These are phyloP conservation scores for Yamadazyma diospyri DNA, from an alignment of 1,139 yeast genomes.

Conservation along the genomic window DNA sequence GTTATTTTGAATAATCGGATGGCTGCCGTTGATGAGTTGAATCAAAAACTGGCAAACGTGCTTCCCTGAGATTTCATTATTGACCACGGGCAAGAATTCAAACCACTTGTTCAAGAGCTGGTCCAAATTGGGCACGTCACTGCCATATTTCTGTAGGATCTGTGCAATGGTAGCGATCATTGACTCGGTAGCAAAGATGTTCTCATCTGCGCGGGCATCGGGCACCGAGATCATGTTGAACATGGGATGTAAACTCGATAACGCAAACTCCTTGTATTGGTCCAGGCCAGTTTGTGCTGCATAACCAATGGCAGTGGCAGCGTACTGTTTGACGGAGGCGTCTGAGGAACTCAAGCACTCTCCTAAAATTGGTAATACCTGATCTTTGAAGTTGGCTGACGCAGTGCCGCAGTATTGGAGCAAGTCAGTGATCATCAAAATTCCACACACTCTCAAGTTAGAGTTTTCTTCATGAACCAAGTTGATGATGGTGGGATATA, in stretches of 20 bases:
- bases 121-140: conserved; percentile 58
- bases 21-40: conserved; percentile 68
- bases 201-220: conserved; percentile 85
- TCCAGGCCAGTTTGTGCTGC: conserved; percentile 81
- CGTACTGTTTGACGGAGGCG: conserved; percentile 81
- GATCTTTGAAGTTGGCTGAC: conserved; percentile 56
- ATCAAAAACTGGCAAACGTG: conserved; percentile 75
- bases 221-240: conserved; percentile 73
- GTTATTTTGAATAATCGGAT: conserved; percentile 54
- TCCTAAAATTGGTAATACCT: conserved; percentile 60
- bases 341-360: conserved; percentile 65
- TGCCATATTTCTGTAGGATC: conserved; percentile 57
- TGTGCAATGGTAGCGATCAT: conserved; percentile 82
- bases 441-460: conserved; percentile 71
- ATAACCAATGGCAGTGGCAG: conserved; percentile 79
- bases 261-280: conserved; percentile 57
- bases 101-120: conserved; percentile 74
- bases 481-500: conserved; percentile 53
- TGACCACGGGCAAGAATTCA: conserved; percentile 72
- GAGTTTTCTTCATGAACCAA: conserved; percentile 64
- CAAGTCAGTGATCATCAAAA: conserved; percentile 76
- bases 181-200: conserved; percentile 83
- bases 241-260: conserved; percentile 70
- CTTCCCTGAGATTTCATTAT: conserved; percentile 90
- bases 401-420: conserved; percentile 75